Percentiles rank a stretch among this genome's conserved stretches.
These are phyloP conservation scores for Boletus fagicola DNA, from an alignment of 768 basidiomycete genomes.

Conservation along the genomic window DNA sequence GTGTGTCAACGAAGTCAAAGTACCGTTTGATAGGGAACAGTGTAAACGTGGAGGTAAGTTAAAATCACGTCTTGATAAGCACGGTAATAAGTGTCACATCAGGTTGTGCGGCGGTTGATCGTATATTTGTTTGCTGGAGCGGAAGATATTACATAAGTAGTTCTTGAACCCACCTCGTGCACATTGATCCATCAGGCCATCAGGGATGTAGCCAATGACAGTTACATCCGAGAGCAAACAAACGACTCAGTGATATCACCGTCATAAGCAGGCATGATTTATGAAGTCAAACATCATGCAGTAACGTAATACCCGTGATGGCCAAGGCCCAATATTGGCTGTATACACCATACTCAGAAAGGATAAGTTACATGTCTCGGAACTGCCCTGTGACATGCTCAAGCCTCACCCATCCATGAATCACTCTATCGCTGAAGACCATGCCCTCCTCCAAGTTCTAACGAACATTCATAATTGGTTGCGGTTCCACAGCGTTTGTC, in stretches of 20 bases:
- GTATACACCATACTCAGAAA: not conserved
- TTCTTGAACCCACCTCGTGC: not conserved
- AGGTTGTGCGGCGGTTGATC: conserved; percentile 55
- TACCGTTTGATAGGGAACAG: conserved; percentile 82
- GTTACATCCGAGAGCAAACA: not conserved
- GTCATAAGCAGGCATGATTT: not conserved
- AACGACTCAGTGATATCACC: not conserved
- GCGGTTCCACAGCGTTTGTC: conserved; percentile 74
- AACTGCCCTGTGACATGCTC: no score
- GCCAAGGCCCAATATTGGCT: no score
- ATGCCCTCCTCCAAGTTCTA: conserved; percentile 9
- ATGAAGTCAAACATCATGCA: not conserved
- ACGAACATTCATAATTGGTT: conserved; percentile 63
- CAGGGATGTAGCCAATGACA: not conserved
- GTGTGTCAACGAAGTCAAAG: conserved; percentile 62
- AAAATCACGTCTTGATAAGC: not conserved
- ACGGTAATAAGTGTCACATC: not conserved
- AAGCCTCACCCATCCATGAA: not conserved
- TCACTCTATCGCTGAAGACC: not conserved
- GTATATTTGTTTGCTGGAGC: conserved; percentile 46
- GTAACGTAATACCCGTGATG: not conserved
- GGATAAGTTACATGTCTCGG: not conserved
- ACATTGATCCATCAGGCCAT: not conserved
- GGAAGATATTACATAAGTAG: not conserved
- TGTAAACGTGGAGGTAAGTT: conserved; percentile 66